Conservation (phyloP, 257 asterid species). For the Lithospermum erythrorhizon region DNA sequence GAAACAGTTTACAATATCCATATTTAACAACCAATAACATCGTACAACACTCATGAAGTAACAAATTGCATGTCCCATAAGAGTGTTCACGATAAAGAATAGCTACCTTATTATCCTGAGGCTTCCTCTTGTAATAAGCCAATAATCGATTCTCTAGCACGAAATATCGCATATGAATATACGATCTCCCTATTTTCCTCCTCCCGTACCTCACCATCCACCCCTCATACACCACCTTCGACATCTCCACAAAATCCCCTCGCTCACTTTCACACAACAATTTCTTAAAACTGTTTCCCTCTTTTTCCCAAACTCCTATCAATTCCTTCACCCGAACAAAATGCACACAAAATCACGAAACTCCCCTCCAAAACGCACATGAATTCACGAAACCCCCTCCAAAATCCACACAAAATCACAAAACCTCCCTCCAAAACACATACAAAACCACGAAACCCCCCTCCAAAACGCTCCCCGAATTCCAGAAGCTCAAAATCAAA, state of each 20-base stretch:
- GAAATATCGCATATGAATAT: slow-evolving; percentile 79
- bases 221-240: slow-evolving; percentile 81
- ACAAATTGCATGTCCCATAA: neutral
- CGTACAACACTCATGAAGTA: neutral
- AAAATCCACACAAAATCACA: too few species aligned
- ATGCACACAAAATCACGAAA: neutral
- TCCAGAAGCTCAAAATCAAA: neutral
- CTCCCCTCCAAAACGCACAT: too few species aligned
- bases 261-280: too few species aligned
- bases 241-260: slow-evolving; percentile 32
- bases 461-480: neutral
- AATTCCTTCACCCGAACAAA: slow-evolving; percentile 1
- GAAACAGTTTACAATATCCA: neutral
- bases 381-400: too few species aligned
- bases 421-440: too few species aligned
- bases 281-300: too few species aligned
- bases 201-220: slow-evolving; percentile 96
- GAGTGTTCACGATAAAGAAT: neutral
- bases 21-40: neutral
- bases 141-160: slow-evolving; percentile 67
- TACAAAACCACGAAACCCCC: too few species aligned
- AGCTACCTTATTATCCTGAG: slow-evolving; percentile 62
- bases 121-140: slow-evolving; percentile 87
- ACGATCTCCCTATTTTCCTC: slow-evolving; percentile 81
- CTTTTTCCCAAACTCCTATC: slow-evolving; percentile 4